phyloP scores from a whole-genome alignment of 2,329 filamentous ascomycete species.

The Phoma sp. region DNA sequence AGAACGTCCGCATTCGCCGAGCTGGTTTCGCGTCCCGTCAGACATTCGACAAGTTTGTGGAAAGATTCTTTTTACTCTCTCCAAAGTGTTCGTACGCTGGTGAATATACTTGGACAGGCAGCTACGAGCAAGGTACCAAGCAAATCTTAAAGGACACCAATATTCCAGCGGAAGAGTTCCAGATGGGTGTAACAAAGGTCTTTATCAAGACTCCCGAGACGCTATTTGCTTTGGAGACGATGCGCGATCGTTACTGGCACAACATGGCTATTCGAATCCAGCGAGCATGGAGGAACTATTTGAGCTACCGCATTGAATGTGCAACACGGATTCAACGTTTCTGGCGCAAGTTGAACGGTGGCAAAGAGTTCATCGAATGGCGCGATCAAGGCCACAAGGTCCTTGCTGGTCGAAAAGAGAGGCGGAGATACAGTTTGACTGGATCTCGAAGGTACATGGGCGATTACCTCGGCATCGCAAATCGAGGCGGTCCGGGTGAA shows the following conservation, averaged over 20 bases:
- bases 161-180: slow-evolving; percentile 93
- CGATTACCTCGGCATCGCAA: slow-evolving; percentile 90
- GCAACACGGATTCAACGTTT: slow-evolving; percentile 93
- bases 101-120: slow-evolving; percentile 94
- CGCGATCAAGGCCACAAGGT: slow-evolving; percentile 87
- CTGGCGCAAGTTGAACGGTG: slow-evolving; percentile 92
- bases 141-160: slow-evolving; percentile 97
- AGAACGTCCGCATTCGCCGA: slow-evolving; percentile 96
- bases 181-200: slow-evolving; percentile 94
- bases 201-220: slow-evolving; percentile 99
- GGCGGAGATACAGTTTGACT: slow-evolving; percentile 86
- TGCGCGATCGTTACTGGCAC: slow-evolving; percentile 98
- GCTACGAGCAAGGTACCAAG: slow-evolving; percentile 83
- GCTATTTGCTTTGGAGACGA: slow-evolving; percentile 92
- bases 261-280: slow-evolving; percentile 99
- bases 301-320: slow-evolving; percentile 89
- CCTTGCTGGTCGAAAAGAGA: slow-evolving; percentile 85
- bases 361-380: slow-evolving; percentile 85
- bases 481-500: slow-evolving; percentile 77
- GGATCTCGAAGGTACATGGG: slow-evolving; percentile 92
- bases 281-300: slow-evolving; percentile 94
- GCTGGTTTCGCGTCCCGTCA: slow-evolving; percentile 97
- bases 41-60: slow-evolving; percentile 97
- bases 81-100: slow-evolving; percentile 95
- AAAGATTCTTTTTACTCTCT: slow-evolving; percentile 93